Percentiles rank a stretch among this genome's conserved stretches.
Conservation (phyloP, 2,329 filamentous ascomycete species). For the Rutstroemia sp. region DNA sequence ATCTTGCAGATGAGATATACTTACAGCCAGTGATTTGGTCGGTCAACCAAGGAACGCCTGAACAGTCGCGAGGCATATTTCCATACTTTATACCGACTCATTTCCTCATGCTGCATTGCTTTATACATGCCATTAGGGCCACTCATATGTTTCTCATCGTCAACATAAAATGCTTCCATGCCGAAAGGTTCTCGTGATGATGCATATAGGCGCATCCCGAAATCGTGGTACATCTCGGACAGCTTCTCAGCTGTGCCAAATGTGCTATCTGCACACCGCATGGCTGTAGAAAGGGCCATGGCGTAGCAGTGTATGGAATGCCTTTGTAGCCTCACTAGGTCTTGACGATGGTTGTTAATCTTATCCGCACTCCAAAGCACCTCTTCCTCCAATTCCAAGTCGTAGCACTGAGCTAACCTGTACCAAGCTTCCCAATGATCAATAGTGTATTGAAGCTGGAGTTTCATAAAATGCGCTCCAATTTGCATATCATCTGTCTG, state of each 20-base stretch:
- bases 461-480: conserved; percentile 31
- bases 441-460: conserved; percentile 30
- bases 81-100: conserved; percentile 55
- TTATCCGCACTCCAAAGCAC: conserved; percentile 35
- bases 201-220: conserved; percentile 60
- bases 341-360: conserved; percentile 31
- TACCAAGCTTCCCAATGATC: conserved; percentile 37
- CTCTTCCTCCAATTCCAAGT: conserved; percentile 34
- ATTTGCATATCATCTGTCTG: conserved; percentile 33
- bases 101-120: conserved; percentile 46
- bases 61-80: conserved; percentile 57
- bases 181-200: conserved; percentile 60
- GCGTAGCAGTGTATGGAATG: conserved; percentile 39
- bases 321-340: conserved; percentile 31
- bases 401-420: conserved; percentile 34
- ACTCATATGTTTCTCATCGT: conserved; percentile 54
- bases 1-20: conserved; percentile 22
- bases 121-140: conserved; percentile 49
- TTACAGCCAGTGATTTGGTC: conserved; percentile 56
- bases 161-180: conserved; percentile 58
- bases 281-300: conserved; percentile 58
- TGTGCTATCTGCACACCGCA: conserved; percentile 46
- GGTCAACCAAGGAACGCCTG: conserved; percentile 48
- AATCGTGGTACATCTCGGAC: conserved; percentile 60
- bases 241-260: conserved; percentile 48